phyloP scores from a whole-genome alignment of 176 grass and related monocot species.

The Lolium rigidum region DNA sequence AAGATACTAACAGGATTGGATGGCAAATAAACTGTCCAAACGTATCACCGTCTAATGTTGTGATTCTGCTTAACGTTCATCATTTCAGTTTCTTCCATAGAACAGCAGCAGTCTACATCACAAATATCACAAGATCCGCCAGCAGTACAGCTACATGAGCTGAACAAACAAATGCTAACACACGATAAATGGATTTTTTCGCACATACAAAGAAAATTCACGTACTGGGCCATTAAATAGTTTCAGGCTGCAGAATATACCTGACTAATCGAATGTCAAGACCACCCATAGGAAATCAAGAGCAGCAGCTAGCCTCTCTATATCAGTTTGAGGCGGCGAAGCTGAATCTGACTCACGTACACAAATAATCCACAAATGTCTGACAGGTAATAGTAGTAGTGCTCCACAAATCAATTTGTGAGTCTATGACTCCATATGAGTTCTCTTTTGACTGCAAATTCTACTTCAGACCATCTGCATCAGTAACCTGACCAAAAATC shows the following conservation, averaged over 20 bases:
- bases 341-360: neutral
- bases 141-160: too few species aligned
- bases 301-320: neutral
- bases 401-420: neutral
- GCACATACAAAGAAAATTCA: neutral
- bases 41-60: too few species aligned
- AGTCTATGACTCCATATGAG: neutral
- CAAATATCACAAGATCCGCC: too few species aligned
- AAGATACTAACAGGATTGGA: too few species aligned
- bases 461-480: neutral
- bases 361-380: neutral
- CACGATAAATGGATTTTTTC: too few species aligned
- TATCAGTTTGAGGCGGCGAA: neutral
- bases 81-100: too few species aligned
- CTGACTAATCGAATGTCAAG: neutral
- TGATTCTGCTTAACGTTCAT: too few species aligned
- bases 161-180: too few species aligned
- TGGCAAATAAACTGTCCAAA: too few species aligned
- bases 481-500: neutral
- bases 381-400: neutral
- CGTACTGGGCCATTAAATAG: neutral
- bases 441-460: neutral
- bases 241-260: neutral
- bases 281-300: neutral
- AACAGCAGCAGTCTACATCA: too few species aligned